phyloP scores from a whole-genome alignment of 495 filamentous ascomycete species.

The Trichoderma parareesei region DNA sequence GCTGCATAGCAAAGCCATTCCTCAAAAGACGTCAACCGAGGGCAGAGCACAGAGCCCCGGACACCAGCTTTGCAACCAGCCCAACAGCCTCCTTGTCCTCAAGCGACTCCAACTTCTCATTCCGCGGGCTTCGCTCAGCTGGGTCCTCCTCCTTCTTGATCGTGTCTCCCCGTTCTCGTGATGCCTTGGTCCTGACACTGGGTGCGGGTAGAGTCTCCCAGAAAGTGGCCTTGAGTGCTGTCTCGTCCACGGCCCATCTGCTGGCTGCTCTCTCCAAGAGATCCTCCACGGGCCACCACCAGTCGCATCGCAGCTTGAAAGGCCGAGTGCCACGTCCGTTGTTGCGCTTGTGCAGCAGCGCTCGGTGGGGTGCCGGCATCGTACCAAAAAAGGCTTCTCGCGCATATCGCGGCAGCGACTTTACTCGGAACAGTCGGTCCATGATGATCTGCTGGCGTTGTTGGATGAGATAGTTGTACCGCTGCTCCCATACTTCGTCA shows the following conservation, averaged over 20 bases:
- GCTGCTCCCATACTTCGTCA: constrained; percentile 1
- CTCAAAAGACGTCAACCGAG: not conserved
- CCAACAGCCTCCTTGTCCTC: not conserved
- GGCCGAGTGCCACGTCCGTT: not conserved
- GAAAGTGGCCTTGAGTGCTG: not conserved
- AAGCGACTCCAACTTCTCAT: not conserved
- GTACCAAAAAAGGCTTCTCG: not conserved
- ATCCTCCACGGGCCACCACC: not conserved
- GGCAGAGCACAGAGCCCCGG: not conserved
- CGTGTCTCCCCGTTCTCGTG: not conserved
- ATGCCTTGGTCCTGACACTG: not conserved
- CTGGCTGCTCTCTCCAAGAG: not conserved
- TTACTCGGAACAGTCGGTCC: not conserved
- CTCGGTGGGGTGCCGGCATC: not conserved
- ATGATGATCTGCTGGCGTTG: not conserved
- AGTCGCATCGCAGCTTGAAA: constrained; percentile 2
- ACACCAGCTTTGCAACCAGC: not conserved
- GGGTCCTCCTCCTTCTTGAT: not conserved
- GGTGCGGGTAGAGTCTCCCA: not conserved
- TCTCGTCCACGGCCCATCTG: not conserved
- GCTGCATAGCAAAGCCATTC: not conserved
- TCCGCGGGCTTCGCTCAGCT: not conserved
- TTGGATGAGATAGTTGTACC: not conserved
- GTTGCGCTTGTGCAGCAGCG: not conserved
- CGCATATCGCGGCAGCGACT: not conserved